Conservation (phyloP, 352 stramenopile species). For the Aphanomyces stellatus region DNA sequence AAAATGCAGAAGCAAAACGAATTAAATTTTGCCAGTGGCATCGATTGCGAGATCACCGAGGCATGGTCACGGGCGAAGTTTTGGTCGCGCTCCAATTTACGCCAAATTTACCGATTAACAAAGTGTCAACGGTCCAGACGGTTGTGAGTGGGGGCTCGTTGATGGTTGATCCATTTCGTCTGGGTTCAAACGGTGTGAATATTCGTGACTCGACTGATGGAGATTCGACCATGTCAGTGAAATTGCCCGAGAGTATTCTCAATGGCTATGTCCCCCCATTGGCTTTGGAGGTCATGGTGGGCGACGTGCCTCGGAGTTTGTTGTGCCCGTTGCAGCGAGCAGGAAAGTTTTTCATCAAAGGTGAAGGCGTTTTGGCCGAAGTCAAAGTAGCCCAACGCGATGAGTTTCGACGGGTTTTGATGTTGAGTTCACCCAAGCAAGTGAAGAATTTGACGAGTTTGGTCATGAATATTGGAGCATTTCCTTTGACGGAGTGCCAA, state of each 20-base stretch:
- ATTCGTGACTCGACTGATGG: conserved; percentile 24
- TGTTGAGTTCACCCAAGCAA: conserved; percentile 81
- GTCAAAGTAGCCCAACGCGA: conserved; percentile 84
- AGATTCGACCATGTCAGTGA: conserved; percentile 26
- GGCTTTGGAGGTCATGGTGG: conserved; percentile 78
- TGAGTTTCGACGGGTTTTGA: conserved; percentile 70
- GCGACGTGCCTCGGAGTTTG: conserved; percentile 52
- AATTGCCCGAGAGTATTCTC: conserved; percentile 60
- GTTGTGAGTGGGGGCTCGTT: conserved; percentile 34
- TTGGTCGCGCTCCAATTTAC: conserved; percentile 77
- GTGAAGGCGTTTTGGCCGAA: conserved; percentile 74
- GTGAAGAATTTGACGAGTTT: conserved; percentile 81
- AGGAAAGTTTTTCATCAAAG: conserved; percentile 83
- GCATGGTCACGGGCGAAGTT: conserved; percentile 74
- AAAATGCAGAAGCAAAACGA: conserved; percentile 39
- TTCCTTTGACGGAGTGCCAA: conserved; percentile 28
- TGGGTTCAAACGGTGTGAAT: conserved; percentile 26
- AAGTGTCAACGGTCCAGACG: conserved; percentile 1
- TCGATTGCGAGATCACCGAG: conserved; percentile 65
- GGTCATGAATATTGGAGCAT: conserved; percentile 77
- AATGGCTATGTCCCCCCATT: conserved; percentile 77
- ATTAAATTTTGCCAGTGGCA: conserved; percentile 79
- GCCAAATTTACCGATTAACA: conserved; percentile 25
- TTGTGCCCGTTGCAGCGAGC: conserved; percentile 74
- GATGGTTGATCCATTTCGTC: conserved; percentile 83